Evolutionary conservation across 106 monocot genomes (phyloP).

Genomic region (Chionographis japonica): DNA sequence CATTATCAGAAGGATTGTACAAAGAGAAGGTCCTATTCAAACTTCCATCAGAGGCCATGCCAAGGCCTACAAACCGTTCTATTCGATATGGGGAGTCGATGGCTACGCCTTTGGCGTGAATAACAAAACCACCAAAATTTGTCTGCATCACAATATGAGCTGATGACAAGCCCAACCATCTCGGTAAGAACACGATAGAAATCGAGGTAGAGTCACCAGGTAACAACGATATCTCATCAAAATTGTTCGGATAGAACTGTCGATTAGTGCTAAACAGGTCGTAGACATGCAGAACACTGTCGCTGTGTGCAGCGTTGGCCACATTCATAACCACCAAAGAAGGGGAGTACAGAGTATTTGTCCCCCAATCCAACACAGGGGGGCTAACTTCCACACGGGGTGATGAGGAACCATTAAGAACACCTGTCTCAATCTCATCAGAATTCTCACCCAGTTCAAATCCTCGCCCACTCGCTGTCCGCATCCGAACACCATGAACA

Average conservation of each 20-base stretch:
- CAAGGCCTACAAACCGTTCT: conserved; percentile 39
- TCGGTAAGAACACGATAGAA: conserved; percentile 68
- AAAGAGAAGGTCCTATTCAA: conserved; percentile 48
- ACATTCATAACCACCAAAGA: conserved; percentile 40
- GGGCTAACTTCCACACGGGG: conserved; percentile 52
- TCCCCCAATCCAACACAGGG: conserved; percentile 62
- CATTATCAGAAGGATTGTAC: conserved; percentile 59
- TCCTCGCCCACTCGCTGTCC: conserved; percentile 5
- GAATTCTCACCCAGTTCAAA: conserved; percentile 7
- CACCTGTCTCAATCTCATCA: conserved; percentile 6
- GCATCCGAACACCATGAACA: conserved; percentile 40
- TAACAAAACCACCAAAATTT: conserved; percentile 74
- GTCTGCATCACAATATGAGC: conserved; percentile 88
- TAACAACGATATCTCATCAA: conserved; percentile 29
- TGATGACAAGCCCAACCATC: conserved; percentile 46
- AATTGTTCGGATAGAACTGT: conserved; percentile 54
- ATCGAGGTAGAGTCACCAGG: conserved; percentile 58
- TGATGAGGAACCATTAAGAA: conserved; percentile 17
- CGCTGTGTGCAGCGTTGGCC: conserved; percentile 28
- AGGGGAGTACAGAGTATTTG: conserved; percentile 36
- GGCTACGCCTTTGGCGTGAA: conserved; percentile 57
- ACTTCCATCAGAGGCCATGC: conserved; percentile 18
- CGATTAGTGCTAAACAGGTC: conserved; percentile 59
- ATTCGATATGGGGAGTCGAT: conserved; percentile 46
- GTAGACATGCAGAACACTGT: conserved; percentile 39